phyloP scores from a whole-genome alignment of 1,139 yeast genomes.

The Taphrina wiesneri region DNA sequence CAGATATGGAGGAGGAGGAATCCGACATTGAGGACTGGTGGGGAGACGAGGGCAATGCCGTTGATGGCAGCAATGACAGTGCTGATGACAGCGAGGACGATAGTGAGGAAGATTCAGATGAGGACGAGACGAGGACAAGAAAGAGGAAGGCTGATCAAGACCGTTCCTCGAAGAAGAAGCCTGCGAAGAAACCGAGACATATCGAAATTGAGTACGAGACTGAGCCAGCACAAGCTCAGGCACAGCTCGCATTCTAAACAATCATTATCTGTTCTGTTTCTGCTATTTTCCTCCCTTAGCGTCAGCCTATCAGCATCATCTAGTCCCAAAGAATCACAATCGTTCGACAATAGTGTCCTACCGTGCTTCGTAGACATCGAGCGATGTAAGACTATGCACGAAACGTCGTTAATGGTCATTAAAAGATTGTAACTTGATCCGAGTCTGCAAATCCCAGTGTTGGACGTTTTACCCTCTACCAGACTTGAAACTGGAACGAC shows the following conservation, averaged over 20 bases:
- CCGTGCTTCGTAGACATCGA: too few relatives aligned
- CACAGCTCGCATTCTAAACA: slow-evolving; percentile 15
- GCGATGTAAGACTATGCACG: too few relatives aligned
- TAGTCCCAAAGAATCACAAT: too few relatives aligned
- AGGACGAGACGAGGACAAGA: slow-evolving; percentile 25
- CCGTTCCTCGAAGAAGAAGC: neutral
- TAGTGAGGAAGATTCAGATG: slow-evolving; percentile 26
- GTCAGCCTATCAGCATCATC: neutral
- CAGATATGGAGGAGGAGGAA: slow-evolving; percentile 32
- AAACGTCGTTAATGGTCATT: too few relatives aligned
- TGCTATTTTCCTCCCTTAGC: neutral
- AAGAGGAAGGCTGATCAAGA: slow-evolving; percentile 24
- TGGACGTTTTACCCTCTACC: too few relatives aligned
- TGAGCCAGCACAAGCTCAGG: slow-evolving; percentile 16
- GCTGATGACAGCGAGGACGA: slow-evolving; percentile 17
- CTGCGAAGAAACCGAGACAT: slow-evolving; percentile 25
- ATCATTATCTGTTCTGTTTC: neutral
- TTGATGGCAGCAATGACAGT: slow-evolving; percentile 6
- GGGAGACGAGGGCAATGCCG: slow-evolving; percentile 10
- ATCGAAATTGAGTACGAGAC: slow-evolving; percentile 36
- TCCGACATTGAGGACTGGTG: slow-evolving; percentile 35
- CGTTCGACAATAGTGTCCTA: too few relatives aligned
- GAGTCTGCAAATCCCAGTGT: too few relatives aligned
- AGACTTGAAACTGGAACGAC: too few relatives aligned
- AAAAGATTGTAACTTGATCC: too few relatives aligned